Evolutionary conservation across 768 basidiomycete species (phyloP).

Genomic region (Artomyces pyxidatus): DNA sequence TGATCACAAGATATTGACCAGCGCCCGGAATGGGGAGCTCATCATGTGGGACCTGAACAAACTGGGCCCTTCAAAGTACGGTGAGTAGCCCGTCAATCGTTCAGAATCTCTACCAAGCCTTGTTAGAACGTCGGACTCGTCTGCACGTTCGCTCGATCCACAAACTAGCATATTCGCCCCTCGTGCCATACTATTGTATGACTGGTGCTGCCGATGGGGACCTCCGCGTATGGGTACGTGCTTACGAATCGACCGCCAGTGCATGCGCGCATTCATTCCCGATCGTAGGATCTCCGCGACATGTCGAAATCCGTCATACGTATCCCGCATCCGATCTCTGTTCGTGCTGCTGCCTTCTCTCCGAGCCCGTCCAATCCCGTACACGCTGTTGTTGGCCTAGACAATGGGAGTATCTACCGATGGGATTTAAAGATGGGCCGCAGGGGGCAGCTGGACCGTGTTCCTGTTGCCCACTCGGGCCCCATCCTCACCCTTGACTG

Average conservation of each 20-base stretch:
- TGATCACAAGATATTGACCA: constrained; percentile 71
- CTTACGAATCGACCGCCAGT: not conserved
- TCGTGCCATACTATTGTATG: constrained; percentile 63
- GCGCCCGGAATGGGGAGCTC: constrained; percentile 73
- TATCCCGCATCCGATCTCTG: constrained; percentile 60
- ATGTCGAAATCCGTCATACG: constrained; percentile 60
- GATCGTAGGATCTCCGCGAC: constrained; percentile 60
- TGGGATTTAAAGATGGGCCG: constrained; percentile 81
- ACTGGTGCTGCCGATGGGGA: constrained; percentile 79
- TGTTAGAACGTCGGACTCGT: constrained; percentile 54
- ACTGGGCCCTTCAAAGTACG: constrained; percentile 58
- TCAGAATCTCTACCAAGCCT: constrained; percentile 6
- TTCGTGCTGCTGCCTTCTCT: constrained; percentile 65
- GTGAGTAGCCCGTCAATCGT: constrained; percentile 37
- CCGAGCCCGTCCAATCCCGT: constrained; percentile 56
- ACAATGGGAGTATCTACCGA: constrained; percentile 40
- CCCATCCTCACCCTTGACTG: constrained; percentile 72
- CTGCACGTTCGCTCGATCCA: constrained; percentile 70
- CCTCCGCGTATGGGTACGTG: constrained; percentile 68
- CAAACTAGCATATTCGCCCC: constrained; percentile 56
- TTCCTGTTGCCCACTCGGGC: constrained; percentile 66
- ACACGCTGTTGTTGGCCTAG: constrained; percentile 43
- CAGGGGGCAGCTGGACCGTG: constrained; percentile 60
- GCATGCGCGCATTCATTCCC: not conserved
- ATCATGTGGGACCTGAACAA: constrained; percentile 79